Conservation (phyloP, 257 asterid species). For the Ilex aquifolium region DNA sequence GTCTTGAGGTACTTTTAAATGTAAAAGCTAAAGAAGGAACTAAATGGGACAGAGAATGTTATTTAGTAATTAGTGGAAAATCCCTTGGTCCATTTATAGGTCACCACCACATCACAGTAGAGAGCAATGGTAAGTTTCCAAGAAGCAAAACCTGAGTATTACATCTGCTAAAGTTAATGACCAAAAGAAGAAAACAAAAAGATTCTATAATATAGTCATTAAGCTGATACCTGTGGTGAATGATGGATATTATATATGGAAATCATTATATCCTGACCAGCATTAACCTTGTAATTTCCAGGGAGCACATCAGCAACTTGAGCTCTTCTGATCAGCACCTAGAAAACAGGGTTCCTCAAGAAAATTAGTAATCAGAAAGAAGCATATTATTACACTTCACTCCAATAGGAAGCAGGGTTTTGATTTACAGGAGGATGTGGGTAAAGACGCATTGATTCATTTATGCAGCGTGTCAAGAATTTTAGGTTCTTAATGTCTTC, state of each 20-base stretch:
- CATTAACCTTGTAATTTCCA: conserved; percentile 78
- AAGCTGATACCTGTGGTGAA: conserved; percentile 55
- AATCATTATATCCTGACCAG: conserved; percentile 97
- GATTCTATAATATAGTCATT: neutral
- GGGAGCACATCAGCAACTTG: conserved; percentile 76
- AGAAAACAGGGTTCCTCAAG: conserved; percentile 7
- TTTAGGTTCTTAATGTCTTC: conserved; percentile 80
- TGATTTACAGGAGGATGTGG: conserved; percentile 97
- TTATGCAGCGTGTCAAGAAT: conserved; percentile 81
- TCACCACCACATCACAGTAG: too few relatives aligned
- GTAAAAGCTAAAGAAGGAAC: neutral
- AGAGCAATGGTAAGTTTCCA: too few relatives aligned
- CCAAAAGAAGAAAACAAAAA: too few relatives aligned
- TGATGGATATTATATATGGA: conserved; percentile 93
- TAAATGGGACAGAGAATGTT: too few relatives aligned
- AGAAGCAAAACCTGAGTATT: too few relatives aligned
- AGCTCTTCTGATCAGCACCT: conserved; percentile 92
- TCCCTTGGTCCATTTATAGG: too few relatives aligned
- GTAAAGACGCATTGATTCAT: conserved; percentile 85
- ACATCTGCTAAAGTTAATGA: too few relatives aligned
- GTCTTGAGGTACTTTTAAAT: neutral
- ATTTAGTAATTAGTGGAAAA: too few relatives aligned
- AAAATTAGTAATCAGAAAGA: conserved; percentile 8
- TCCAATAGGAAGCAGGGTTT: conserved; percentile 4
- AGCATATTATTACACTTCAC: neutral